These are phyloP conservation scores for Solanum bulbocastanum DNA, from an alignment of 257 asterid species.

Conservation along the genomic window DNA sequence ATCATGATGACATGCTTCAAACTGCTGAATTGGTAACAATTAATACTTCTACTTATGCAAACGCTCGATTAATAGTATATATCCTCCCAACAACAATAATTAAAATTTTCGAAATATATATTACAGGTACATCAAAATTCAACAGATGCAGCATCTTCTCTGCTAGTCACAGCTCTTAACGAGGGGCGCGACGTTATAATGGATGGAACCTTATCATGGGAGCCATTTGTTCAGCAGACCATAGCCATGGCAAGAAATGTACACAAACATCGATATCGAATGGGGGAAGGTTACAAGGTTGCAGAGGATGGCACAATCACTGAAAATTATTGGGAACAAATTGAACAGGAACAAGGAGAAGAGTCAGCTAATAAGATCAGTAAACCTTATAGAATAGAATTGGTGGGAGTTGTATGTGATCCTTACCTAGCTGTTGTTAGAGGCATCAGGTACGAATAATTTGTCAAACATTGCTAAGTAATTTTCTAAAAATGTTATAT, in stretches of 20 bases:
- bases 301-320: conserved; percentile 59
- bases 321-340: conserved; percentile 71
- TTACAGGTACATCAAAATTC: conserved; percentile 86
- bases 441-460: conserved; percentile 62
- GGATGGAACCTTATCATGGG: conserved; percentile 98
- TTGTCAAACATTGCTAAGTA: background rate
- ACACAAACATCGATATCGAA: conserved; percentile 57
- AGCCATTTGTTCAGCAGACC: conserved; percentile 87
- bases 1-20: conserved; percentile 93
- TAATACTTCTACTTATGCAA: background rate
- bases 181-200: conserved; percentile 96
- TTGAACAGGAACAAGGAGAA: conserved; percentile 30
- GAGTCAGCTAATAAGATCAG: conserved; percentile 2
- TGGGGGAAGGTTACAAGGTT: conserved; percentile 87
- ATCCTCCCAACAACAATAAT: background rate
- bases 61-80: background rate
- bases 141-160: conserved; percentile 92
- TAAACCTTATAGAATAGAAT: conserved; percentile 75
- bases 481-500: background rate
- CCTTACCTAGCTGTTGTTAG: conserved; percentile 81
- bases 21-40: conserved; percentile 59
- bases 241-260: conserved; percentile 81
- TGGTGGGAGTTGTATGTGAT: conserved; percentile 93
- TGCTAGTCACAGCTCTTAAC: conserved; percentile 77
- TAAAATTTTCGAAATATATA: background rate